Base-by-base conservation (phyloP, 345 rosid genomes). In the Kandelia obovata region DNA sequence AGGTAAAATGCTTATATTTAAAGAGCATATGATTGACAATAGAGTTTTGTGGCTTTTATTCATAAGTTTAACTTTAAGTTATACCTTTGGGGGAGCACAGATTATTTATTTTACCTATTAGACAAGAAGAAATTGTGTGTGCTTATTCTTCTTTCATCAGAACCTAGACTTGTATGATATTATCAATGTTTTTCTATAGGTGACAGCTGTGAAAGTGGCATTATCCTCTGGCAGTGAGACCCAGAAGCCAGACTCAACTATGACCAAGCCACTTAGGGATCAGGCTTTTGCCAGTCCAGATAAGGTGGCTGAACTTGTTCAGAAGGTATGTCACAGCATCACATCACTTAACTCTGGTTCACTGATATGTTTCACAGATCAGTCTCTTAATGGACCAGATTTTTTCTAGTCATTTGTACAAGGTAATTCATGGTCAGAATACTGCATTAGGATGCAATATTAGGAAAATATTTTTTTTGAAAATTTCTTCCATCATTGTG, bases 221-320 rank as follows among this genome's bases (percentile, higher is more conserved):
- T 77, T 88, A 53, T 89, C 92, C 61, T 79, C 83, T 17, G 84
- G 86, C 55, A 70, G 79, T 68, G 93, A 87, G 77, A 89, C 78
- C 74, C 79, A 85, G 53, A 88, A 83, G 69, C 82, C 73, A 64
- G 96, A 89, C 64, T 83, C 91, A 4, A 83, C 82, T 66, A 88
- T 87, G 93, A 69, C 87, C 81, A 95, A 80, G 82, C 96, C 96
- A 49, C 88, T 95, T 57, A 95, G 86, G 83, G 96, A 95, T 67
- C 97, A 92, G 77, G 99, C 99, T 65, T 95, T 95, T 56, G 96
- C 97, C 76, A 80, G 92, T 70, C 96, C 97, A 43, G 97, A 88
- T 71, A 92, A 89, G 84, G 96, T 95, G 78, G 96, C 92, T 27
- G 99, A 92, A 78, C 86, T 95, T 77, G 89, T 95, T 76, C 96